Evolutionary conservation across 805 yeast genomes (phyloP).

Genomic region (Ogataea pignaliae): DNA sequence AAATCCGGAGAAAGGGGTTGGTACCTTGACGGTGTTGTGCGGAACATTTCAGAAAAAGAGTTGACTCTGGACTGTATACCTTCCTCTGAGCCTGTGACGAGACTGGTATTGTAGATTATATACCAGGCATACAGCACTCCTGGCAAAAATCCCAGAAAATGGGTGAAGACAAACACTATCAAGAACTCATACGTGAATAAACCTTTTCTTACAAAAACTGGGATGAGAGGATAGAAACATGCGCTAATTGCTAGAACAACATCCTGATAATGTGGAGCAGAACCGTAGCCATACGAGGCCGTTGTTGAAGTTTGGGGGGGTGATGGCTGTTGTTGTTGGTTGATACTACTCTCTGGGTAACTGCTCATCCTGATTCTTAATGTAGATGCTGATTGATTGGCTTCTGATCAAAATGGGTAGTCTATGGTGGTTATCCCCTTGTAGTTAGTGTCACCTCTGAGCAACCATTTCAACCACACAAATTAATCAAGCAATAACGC

Average conservation of each 20-base stretch:
- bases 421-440: too few relatives aligned
- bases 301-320: too few relatives aligned
- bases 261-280: too few relatives aligned
- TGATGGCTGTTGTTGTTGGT: too few relatives aligned
- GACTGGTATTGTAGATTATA: conserved; percentile 32
- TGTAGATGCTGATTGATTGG: too few relatives aligned
- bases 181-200: conserved; percentile 48
- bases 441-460: too few relatives aligned
- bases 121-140: conserved; percentile 49
- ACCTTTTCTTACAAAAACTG: conserved; percentile 66
- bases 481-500: too few relatives aligned
- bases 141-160: conserved; percentile 45
- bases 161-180: conserved; percentile 37
- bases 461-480: too few relatives aligned
- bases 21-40: background rate
- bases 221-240: conserved; percentile 68
- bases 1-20: background rate
- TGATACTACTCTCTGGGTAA: too few relatives aligned
- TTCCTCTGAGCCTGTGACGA: conserved; percentile 19
- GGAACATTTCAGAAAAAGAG: background rate
- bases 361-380: too few relatives aligned
- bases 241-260: conserved; percentile 55
- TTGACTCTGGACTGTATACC: conserved; percentile 14
- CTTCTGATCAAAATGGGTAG: too few relatives aligned
- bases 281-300: too few relatives aligned